Conservation (phyloP, 176 grass and related monocot species). For the Oryza australiensis region DNA sequence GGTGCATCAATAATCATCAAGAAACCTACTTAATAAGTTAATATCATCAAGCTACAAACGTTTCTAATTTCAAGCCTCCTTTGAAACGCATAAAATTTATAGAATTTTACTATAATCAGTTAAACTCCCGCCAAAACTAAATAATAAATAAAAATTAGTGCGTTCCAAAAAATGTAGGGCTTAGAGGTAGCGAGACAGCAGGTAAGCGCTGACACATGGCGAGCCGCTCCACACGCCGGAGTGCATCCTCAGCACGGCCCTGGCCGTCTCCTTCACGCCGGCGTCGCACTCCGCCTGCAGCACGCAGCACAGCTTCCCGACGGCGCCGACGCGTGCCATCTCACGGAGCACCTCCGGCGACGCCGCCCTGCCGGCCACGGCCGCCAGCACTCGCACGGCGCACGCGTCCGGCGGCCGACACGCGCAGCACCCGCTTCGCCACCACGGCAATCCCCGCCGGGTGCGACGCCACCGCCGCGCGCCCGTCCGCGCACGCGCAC, state of each 20-base stretch:
- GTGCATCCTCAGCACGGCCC: conserved; percentile 51
- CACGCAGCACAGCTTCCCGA: conserved; percentile 65
- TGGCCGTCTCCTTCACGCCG: conserved; percentile 41
- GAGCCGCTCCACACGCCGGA: conserved; percentile 53
- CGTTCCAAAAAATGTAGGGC: neutral
- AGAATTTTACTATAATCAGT: neutral
- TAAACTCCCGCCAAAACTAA: neutral
- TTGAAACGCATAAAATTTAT: neutral
- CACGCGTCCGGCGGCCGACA: conserved; percentile 41
- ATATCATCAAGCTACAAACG: neutral
- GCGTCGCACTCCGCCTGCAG: conserved; percentile 57
- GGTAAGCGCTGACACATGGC: conserved; percentile 55
- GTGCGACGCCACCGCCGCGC: conserved; percentile 47
- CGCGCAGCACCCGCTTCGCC: conserved; percentile 50
- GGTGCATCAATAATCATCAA: neutral
- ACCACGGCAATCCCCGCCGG: conserved; percentile 52
- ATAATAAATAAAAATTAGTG: neutral
- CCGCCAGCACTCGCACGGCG: conserved; percentile 49
- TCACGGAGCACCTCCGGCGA: conserved; percentile 39
- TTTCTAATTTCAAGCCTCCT: too few relatives aligned
- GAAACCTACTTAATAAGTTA: neutral
- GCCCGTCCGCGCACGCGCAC: conserved; percentile 56
- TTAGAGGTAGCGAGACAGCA: conserved; percentile 48
- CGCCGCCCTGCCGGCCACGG: conserved; percentile 27
- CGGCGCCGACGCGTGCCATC: conserved; percentile 58